A percentile compares a stretch with the other conserved stretches of the same genome.
Evolutionary conservation across 2,329 filamentous ascomycete species (phyloP).

Genomic region (Bimuria novae-zelandiae): DNA sequence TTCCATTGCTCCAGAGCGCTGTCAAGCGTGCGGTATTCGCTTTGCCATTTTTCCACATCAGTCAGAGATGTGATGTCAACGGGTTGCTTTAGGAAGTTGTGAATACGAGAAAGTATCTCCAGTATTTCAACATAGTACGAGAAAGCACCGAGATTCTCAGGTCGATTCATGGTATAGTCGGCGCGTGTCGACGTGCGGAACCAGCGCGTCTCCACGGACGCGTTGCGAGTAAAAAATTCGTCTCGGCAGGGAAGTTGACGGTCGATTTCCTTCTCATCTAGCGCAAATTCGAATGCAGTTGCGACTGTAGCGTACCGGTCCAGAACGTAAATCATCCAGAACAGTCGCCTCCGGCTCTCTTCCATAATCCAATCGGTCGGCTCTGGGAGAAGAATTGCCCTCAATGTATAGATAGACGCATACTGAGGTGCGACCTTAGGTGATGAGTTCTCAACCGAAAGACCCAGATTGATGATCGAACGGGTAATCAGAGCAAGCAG

Average conservation of each 20-base stretch:
- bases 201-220: slow-evolving; percentile 82
- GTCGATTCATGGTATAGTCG: slow-evolving; percentile 69
- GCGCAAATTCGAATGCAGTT: slow-evolving; percentile 88
- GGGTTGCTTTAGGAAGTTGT: slow-evolving; percentile 85
- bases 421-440: slow-evolving; percentile 77
- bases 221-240: slow-evolving; percentile 82
- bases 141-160: slow-evolving; percentile 84
- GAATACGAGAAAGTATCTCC: slow-evolving; percentile 83
- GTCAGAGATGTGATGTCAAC: slow-evolving; percentile 83
- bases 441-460: slow-evolving; percentile 82
- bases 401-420: slow-evolving; percentile 85
- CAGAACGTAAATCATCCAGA: slow-evolving; percentile 93
- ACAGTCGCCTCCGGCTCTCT: slow-evolving; percentile 79
- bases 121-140: slow-evolving; percentile 90
- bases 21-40: slow-evolving; percentile 83
- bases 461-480: slow-evolving; percentile 83
- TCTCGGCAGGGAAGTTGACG: slow-evolving; percentile 84
- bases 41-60: slow-evolving; percentile 89
- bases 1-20: slow-evolving; percentile 81
- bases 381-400: slow-evolving; percentile 83
- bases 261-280: slow-evolving; percentile 89
- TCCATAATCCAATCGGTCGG: slow-evolving; percentile 87
- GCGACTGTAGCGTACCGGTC: slow-evolving; percentile 90
- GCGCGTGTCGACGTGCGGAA: slow-evolving; percentile 60
- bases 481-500: slow-evolving; percentile 86